These are phyloP conservation scores for Nyctanthes arbortristis DNA, from an alignment of 257 asterid species.

Conservation along the genomic window DNA sequence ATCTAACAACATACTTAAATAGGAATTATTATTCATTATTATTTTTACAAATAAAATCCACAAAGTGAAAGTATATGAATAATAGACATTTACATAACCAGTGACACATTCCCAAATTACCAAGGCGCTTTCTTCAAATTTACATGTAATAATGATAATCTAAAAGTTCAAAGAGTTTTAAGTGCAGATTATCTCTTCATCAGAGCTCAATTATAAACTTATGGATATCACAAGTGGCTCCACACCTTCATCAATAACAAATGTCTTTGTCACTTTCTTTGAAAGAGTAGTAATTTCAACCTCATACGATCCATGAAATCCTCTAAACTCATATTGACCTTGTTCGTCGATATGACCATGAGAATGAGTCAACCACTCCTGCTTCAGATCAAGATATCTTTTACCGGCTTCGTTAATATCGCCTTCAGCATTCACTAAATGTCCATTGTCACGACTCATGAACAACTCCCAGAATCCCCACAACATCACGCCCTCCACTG, in stretches of 20 bases:
- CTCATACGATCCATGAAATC: constrained; percentile 74
- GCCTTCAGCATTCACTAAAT: constrained; percentile 80
- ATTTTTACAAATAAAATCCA: too few relatives aligned
- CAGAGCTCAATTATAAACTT: constrained; percentile 27
- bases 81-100: too few relatives aligned
- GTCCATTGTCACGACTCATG: constrained; percentile 74
- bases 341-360: constrained; percentile 56
- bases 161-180: too few relatives aligned
- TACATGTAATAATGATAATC: too few relatives aligned
- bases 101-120: too few relatives aligned
- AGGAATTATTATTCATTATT: too few relatives aligned
- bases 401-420: constrained; percentile 76
- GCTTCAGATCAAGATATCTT: constrained; percentile 57
- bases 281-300: constrained; percentile 38
- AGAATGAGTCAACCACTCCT: constrained; percentile 68
- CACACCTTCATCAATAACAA: constrained; percentile 63
- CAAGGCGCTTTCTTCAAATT: too few relatives aligned
- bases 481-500: constrained; percentile 79
- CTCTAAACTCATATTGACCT: constrained; percentile 62
- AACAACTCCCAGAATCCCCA: constrained; percentile 97
- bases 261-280: constrained; percentile 48
- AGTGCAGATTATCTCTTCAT: too few relatives aligned
- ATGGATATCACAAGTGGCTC: constrained; percentile 57
- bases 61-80: too few relatives aligned
- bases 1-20: too few relatives aligned